Conservation (phyloP, 768 basidiomycete species). For the Psilocybe tampanensis region DNA sequence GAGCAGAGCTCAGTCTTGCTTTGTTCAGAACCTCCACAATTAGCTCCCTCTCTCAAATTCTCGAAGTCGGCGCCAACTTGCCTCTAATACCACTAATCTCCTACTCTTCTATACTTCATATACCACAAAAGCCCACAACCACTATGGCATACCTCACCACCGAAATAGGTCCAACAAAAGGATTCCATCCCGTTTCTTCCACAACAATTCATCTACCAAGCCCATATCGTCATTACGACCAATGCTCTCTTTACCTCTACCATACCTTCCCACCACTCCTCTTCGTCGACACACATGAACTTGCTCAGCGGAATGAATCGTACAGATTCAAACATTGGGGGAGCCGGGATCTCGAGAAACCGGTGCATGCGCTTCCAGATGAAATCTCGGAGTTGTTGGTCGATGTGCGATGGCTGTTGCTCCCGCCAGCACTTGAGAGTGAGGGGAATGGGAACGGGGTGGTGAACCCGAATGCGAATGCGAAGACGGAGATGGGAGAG, state of each 20-base stretch:
- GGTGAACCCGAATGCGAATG: conserved; percentile 19
- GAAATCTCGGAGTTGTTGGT: conserved; percentile 21
- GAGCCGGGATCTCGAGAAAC: conserved; percentile 46
- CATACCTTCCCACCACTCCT: conserved; percentile 42
- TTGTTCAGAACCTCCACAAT: too few relatives aligned
- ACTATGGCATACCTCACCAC: conserved; percentile 30
- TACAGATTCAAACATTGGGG: conserved; percentile 47
- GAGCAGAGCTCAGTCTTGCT: too few relatives aligned
- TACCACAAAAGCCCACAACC: too few relatives aligned
- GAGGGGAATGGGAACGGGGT: conserved; percentile 14
- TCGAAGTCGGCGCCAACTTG: too few relatives aligned
- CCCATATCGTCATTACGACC: conserved; percentile 2
- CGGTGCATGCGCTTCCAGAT: conserved; percentile 38
- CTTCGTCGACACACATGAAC: conserved; percentile 53
- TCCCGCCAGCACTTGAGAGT: too few relatives aligned
- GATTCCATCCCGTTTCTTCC: conserved; percentile 41
- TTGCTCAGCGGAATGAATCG: conserved; percentile 34
- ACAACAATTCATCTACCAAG: conserved; percentile 27
- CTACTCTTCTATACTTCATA: too few relatives aligned
- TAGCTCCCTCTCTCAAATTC: too few relatives aligned
- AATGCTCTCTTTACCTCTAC: conserved; percentile 42
- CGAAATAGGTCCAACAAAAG: conserved; percentile 30
- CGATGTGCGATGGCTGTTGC: conserved; percentile 13
- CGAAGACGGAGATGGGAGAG: conserved; percentile 1
- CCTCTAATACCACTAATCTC: too few relatives aligned